Evolutionary conservation across 2,329 filamentous ascomycete genomes (phyloP).

Genomic region (Conoideocrella luteorostrata): DNA sequence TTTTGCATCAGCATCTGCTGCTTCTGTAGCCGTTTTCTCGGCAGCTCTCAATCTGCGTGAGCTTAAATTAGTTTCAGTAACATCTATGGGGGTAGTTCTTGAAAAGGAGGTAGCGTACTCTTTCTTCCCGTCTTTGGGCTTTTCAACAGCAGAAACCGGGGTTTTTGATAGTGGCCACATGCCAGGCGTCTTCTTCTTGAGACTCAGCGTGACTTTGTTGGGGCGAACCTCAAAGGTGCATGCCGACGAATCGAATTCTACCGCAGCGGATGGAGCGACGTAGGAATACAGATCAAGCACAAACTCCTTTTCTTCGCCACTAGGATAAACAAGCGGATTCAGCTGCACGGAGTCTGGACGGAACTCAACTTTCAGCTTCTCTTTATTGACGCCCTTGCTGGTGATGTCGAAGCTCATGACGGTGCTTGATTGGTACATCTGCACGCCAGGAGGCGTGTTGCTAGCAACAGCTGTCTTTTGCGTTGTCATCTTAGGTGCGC

Average conservation of each 20-base stretch:
- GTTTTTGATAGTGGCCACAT: conserved; percentile 54
- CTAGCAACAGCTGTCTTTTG: conserved; percentile 15
- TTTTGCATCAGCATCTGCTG: neutral
- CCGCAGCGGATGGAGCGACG: conserved; percentile 55
- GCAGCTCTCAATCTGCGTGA: too few relatives aligned
- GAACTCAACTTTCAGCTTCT: conserved; percentile 32
- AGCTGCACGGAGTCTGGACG: conserved; percentile 19
- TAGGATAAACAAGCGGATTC: conserved; percentile 26
- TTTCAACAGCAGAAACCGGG: neutral
- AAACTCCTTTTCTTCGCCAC: conserved; percentile 54
- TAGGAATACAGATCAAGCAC: conserved; percentile 58
- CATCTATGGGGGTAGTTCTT: too few relatives aligned
- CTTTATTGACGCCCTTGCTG: conserved; percentile 35
- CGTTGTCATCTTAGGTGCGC: neutral
- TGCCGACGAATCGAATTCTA: too few relatives aligned
- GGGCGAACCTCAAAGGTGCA: conserved; percentile 61
- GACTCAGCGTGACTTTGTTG: conserved; percentile 72
- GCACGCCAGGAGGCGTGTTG: conserved; percentile 21
- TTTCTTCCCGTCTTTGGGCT: neutral
- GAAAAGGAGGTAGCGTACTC: conserved; percentile 1
- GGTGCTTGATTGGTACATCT: conserved; percentile 30
- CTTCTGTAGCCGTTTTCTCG: neutral
- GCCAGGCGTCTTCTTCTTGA: conserved; percentile 60
- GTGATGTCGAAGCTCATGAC: conserved; percentile 34
- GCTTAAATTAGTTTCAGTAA: too few relatives aligned